phyloP scores from a whole-genome alignment of 768 basidiomycete genomes.

The Suillus tomentosus region DNA sequence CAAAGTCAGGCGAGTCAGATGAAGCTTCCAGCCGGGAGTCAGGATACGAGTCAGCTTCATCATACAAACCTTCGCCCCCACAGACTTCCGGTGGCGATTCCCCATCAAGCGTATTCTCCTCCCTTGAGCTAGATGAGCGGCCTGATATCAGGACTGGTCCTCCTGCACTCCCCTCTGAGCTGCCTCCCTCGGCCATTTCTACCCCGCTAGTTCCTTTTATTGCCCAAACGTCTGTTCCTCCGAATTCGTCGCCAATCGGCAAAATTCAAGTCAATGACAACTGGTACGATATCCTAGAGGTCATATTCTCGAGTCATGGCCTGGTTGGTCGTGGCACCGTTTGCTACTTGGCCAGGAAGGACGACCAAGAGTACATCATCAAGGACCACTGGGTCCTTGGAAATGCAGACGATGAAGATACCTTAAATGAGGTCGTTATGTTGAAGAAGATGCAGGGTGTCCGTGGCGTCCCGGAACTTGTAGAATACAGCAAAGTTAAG shows the following conservation, averaged over 20 bases:
- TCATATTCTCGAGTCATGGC: not conserved
- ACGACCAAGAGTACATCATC: not conserved
- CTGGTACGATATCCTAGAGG: not conserved
- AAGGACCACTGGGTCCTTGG: constrained; percentile 14
- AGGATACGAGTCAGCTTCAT: not conserved
- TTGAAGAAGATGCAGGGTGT: constrained; percentile 9
- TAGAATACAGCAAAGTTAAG: not conserved
- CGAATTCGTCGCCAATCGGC: not conserved
- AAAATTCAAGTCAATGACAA: not conserved
- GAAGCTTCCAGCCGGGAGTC: not conserved
- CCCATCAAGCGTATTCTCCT: not conserved
- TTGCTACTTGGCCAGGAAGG: not conserved
- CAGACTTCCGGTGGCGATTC: too few species aligned
- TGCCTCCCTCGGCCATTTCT: too few species aligned
- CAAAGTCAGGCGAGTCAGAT: too few species aligned
- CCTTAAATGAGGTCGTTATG: constrained; percentile 11
- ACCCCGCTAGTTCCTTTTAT: not conserved
- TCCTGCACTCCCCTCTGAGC: not conserved
- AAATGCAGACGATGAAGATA: not conserved
- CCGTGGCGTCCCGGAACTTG: constrained; percentile 1
- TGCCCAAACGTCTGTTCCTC: not conserved
- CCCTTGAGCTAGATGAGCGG: not conserved
- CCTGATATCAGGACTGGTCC: not conserved
- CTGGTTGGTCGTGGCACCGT: not conserved
- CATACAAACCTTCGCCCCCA: not conserved